phyloP scores from a whole-genome alignment of 495 filamentous ascomycete genomes.

The Patellaria atrata region DNA sequence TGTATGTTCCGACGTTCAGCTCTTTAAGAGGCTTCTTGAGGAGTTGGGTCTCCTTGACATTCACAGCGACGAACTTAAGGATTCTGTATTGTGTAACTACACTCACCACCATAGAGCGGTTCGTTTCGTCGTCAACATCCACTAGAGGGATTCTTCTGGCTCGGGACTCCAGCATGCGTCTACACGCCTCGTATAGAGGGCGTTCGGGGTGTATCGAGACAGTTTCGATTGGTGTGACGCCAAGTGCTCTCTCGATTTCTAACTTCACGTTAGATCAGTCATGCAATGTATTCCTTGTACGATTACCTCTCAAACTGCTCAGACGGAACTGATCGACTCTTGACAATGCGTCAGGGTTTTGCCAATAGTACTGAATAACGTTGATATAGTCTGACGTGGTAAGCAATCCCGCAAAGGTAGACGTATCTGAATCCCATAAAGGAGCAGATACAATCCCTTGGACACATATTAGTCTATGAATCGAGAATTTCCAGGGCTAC shows the following conservation, averaged over 20 bases:
- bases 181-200: constrained; percentile 89
- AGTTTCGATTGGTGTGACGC: constrained; percentile 84
- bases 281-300: neutral
- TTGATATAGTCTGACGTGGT: constrained; percentile 98
- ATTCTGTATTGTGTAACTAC: constrained; percentile 97
- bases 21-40: constrained; percentile 78
- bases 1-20: constrained; percentile 75
- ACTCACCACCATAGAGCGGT: constrained; percentile 82
- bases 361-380: constrained; percentile 98
- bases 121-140: constrained; percentile 88
- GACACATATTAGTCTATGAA: constrained; percentile 3
- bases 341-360: constrained; percentile 79
- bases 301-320: constrained; percentile 75
- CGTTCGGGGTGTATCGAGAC: constrained; percentile 79
- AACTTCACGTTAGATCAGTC: no score
- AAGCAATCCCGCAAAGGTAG: constrained; percentile 84
- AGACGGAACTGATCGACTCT: constrained; percentile 90
- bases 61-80: constrained; percentile 96
- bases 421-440: constrained; percentile 90
- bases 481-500: neutral
- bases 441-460: constrained; percentile 95
- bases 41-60: constrained; percentile 79
- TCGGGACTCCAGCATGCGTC: constrained; percentile 82
- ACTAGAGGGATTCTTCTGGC: constrained; percentile 89
- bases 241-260: constrained; percentile 93